phyloP scores from a whole-genome alignment of 1,139 yeast species.

The Kurtzmaniella quercitrusa region DNA sequence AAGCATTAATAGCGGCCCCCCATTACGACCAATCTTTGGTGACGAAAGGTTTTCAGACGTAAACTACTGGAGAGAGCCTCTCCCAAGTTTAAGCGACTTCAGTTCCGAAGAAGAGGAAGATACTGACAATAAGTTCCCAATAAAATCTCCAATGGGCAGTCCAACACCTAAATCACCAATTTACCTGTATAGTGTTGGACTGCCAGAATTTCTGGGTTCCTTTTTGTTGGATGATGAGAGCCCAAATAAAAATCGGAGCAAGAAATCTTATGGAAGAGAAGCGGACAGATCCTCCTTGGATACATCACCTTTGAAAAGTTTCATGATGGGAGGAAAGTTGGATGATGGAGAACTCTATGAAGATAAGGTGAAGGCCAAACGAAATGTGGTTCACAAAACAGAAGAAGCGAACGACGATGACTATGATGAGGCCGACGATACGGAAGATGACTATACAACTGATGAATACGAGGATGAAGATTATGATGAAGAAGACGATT shows the following conservation, averaged over 20 bases:
- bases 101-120: slow-evolving; percentile 29
- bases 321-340: slow-evolving; percentile 30
- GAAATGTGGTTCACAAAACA: slow-evolving; percentile 6
- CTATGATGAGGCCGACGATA: slow-evolving; percentile 23
- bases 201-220: slow-evolving; percentile 1
- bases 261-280: background rate
- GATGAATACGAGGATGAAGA: slow-evolving; percentile 13
- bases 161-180: slow-evolving; percentile 13
- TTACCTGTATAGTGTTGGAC: background rate
- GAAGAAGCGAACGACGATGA: slow-evolving; percentile 20
- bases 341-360: slow-evolving; percentile 27
- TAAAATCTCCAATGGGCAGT: slow-evolving; percentile 5
- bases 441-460: slow-evolving; percentile 14
- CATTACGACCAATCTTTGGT: slow-evolving; percentile 9
- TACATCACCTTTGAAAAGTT: slow-evolving; percentile 41
- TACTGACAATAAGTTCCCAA: slow-evolving; percentile 2
- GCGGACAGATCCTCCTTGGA: background rate
- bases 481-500: slow-evolving; percentile 12
- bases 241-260: background rate
- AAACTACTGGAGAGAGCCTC: slow-evolving; percentile 87
- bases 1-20: slow-evolving; percentile 3
- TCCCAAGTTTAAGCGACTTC: slow-evolving; percentile 59
- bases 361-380: background rate
- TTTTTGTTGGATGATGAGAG: slow-evolving; percentile 1
- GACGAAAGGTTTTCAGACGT: slow-evolving; percentile 80